These are phyloP conservation scores for Phytopythium delawarense DNA, from an alignment of 352 stramenopile species.

Conservation along the genomic window DNA sequence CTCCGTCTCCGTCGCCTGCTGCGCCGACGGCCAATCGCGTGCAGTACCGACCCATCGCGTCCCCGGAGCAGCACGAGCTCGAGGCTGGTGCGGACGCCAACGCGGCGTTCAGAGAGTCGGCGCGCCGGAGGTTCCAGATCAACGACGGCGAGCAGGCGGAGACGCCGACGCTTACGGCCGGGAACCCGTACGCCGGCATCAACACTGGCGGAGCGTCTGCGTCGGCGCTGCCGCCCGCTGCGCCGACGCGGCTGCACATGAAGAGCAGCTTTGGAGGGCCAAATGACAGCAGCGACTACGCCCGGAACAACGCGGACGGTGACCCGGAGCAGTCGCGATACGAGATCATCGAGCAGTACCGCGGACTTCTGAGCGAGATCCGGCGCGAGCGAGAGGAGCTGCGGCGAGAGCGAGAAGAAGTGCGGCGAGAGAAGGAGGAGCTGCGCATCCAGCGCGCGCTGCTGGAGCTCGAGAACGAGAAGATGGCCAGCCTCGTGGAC, in stretches of 20 bases:
- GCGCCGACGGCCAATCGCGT: slow-evolving; percentile 5
- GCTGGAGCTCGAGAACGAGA: slow-evolving; percentile 75
- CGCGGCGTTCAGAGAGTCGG: slow-evolving; percentile 7
- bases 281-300: background rate
- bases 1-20: slow-evolving; percentile 12
- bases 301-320: slow-evolving; percentile 2
- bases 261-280: background rate
- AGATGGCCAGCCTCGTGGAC: slow-evolving; percentile 59
- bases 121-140: slow-evolving; percentile 13
- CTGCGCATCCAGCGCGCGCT: slow-evolving; percentile 61
- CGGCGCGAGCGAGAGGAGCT: slow-evolving; percentile 69
- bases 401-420: slow-evolving; percentile 59
- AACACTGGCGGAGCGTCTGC: slow-evolving; percentile 1
- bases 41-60: slow-evolving; percentile 16
- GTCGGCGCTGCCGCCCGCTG: slow-evolving; percentile 18
- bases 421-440: slow-evolving; percentile 65
- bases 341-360: slow-evolving; percentile 60
- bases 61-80: slow-evolving; percentile 4
- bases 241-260: slow-evolving; percentile 16
- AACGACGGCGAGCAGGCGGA: slow-evolving; percentile 11
- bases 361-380: slow-evolving; percentile 58
- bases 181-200: slow-evolving; percentile 7
- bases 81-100: slow-evolving; percentile 9
- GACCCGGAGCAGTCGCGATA: slow-evolving; percentile 13
- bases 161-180: slow-evolving; percentile 2